Conservation (phyloP, 768 basidiomycete genomes). For the Lactarius akahatsu region DNA sequence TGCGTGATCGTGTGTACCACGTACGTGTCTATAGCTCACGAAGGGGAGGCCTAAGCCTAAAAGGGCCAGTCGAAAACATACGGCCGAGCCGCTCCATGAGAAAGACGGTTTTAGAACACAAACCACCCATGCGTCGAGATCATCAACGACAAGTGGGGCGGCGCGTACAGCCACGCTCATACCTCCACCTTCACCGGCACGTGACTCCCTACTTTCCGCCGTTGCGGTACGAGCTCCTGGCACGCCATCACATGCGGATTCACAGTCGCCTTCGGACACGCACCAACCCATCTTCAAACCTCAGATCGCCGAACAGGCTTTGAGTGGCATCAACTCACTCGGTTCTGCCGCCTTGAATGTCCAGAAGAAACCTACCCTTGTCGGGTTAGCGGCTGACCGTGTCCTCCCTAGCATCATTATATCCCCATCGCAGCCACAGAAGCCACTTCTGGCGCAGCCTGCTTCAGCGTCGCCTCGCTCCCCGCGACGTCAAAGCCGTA, state of each 20-base stretch:
- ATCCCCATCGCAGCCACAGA: not conserved
- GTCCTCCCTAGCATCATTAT: slow-evolving; percentile 45
- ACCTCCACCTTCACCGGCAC: not conserved
- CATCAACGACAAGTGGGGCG: not conserved
- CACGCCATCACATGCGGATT: not conserved
- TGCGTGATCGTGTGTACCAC: slow-evolving; percentile 29
- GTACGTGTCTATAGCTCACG: slow-evolving; percentile 55
- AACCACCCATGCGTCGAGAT: not conserved
- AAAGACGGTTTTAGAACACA: not conserved
- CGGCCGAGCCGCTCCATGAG: not conserved
- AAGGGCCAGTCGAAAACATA: slow-evolving; percentile 20
- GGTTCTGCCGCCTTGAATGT: slow-evolving; percentile 10
- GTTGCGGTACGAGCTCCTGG: not conserved
- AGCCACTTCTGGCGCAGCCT: not conserved
- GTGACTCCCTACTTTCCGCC: not conserved
- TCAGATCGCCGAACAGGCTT: slow-evolving; percentile 33
- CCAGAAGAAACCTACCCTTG: slow-evolving; percentile 25
- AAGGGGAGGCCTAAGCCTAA: slow-evolving; percentile 59
- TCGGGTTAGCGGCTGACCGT: slow-evolving; percentile 40
- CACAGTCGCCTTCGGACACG: not conserved
- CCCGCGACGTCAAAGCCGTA: slow-evolving; percentile 50
- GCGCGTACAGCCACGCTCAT: not conserved
- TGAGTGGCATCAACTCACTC: slow-evolving; percentile 38
- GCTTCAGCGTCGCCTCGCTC: slow-evolving; percentile 28
- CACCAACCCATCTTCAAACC: not conserved